Conservation (phyloP, 495 filamentous ascomycete genomes). For the Lepraria neglecta region DNA sequence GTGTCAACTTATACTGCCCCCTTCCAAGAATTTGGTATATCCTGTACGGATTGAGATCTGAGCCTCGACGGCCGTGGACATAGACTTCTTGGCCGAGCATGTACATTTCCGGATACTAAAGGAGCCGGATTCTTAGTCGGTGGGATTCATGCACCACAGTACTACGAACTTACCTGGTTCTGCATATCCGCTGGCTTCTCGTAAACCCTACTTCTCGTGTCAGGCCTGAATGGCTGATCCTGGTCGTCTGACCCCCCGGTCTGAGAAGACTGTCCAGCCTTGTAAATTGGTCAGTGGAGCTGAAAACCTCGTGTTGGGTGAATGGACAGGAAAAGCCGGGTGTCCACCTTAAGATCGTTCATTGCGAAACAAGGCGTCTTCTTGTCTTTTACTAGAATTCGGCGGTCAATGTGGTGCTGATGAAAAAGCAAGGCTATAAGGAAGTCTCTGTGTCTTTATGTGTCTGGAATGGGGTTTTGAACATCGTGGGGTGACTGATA, state of each 20-base stretch:
- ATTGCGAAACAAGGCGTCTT: conserved; percentile 10
- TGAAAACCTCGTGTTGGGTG: background rate
- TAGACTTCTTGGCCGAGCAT: conserved; percentile 1
- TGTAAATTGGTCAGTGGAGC: background rate
- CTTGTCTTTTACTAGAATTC: too few relatives aligned
- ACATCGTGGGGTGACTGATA: background rate
- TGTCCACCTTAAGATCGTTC: conserved; percentile 1
- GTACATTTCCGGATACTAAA: background rate
- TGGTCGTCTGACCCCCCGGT: background rate
- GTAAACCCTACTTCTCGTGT: conserved; percentile 5
- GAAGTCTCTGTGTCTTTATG: background rate
- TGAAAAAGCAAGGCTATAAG: background rate
- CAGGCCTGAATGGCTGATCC: background rate
- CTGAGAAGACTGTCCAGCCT: conserved; percentile 10
- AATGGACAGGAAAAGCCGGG: background rate
- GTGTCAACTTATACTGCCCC: conserved; percentile 15
- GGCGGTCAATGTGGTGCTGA: background rate
- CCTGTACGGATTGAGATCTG: conserved; percentile 14
- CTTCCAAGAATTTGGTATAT: conserved; percentile 3
- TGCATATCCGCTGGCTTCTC: background rate
- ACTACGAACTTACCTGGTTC: background rate
- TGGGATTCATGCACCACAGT: background rate
- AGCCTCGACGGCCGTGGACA: conserved; percentile 8
- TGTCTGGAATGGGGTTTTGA: background rate
- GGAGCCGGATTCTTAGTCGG: background rate